These are phyloP conservation scores for Fusarium sp. DNA, from an alignment of 2,329 filamentous ascomycete genomes.

Conservation along the genomic window DNA sequence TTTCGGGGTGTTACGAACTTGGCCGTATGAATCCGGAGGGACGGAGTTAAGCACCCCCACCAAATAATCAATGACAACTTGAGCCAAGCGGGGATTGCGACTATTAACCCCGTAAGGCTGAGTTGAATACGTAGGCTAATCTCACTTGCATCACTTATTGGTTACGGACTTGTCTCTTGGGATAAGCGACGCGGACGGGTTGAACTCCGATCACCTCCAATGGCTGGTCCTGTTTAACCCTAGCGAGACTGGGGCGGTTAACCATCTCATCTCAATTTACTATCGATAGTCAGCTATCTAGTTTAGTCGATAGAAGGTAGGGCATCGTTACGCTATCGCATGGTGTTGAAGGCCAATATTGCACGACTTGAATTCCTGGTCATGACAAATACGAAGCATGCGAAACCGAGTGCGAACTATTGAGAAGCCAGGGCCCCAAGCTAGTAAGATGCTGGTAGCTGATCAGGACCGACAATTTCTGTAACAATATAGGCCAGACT, in stretches of 20 bases:
- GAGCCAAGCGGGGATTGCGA: conserved; percentile 3
- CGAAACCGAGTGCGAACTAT: conserved; percentile 21
- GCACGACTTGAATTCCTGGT: conserved; percentile 17
- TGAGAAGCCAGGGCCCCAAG: too few species aligned
- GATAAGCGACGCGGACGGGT: conserved; percentile 17
- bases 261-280: conserved; percentile 12
- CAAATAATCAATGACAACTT: conserved; percentile 3
- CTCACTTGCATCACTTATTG: not conserved
- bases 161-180: conserved; percentile 22
- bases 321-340: conserved; percentile 7
- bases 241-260: not conserved
- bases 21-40: conserved; percentile 2
- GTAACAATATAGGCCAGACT: too few species aligned
- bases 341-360: conserved; percentile 1
- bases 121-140: not conserved
- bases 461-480: too few species aligned
- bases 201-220: conserved; percentile 14
- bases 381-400: conserved; percentile 22
- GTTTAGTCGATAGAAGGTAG: conserved; percentile 15
- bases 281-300: too few species aligned
- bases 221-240: conserved; percentile 3
- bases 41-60: conserved; percentile 37
- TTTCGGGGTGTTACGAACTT: conserved; percentile 29
- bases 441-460: too few species aligned
- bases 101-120: conserved; percentile 20